phyloP scores from a whole-genome alignment of 1,284 basidiomycete genomes.

The Apiotrichum akiyoshidainum region DNA sequence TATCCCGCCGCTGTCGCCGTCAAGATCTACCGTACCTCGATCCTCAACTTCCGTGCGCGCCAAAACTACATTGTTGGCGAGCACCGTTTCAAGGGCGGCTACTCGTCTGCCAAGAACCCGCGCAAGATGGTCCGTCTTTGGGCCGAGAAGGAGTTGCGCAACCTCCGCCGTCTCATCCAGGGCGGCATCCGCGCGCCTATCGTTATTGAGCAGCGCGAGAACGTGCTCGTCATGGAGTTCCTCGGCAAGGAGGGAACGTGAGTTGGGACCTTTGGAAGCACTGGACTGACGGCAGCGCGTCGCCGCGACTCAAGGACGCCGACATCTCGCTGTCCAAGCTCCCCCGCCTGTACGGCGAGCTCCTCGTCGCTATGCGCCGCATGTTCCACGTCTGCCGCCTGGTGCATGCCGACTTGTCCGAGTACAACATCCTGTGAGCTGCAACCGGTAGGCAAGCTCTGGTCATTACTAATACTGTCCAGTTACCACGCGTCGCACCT shows the following conservation, averaged over 20 bases:
- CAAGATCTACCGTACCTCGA: slow-evolving; percentile 98
- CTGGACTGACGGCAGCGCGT: slow-evolving; percentile 61
- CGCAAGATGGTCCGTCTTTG: slow-evolving; percentile 98
- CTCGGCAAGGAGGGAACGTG: slow-evolving; percentile 65
- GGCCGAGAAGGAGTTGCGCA: slow-evolving; percentile 99
- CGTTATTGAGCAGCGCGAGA: slow-evolving; percentile 89
- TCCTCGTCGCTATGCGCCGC: slow-evolving; percentile 72
- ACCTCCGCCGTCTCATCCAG: slow-evolving; percentile 75
- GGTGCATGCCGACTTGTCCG: slow-evolving; percentile 95
- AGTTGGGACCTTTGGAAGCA: slow-evolving; percentile 4
- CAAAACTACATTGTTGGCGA: slow-evolving; percentile 90
- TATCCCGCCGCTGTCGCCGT: slow-evolving; percentile 69
- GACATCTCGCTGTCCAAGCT: slow-evolving; percentile 51
- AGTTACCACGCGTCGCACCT: slow-evolving; percentile 63
- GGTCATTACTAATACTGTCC: background rate
- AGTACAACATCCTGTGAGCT: slow-evolving; percentile 91
- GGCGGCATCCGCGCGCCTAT: slow-evolving; percentile 84
- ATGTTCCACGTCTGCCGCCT: slow-evolving; percentile 90
- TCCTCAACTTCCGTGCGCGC: slow-evolving; percentile 94
- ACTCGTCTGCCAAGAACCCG: slow-evolving; percentile 80
- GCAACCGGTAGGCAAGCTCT: background rate
- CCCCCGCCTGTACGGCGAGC: slow-evolving; percentile 71
- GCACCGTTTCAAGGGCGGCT: slow-evolving; percentile 88
- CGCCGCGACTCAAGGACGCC: slow-evolving; percentile 87
- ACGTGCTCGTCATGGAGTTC: slow-evolving; percentile 95